These are phyloP conservation scores for Calonectria pauciramosa DNA, from an alignment of 2,329 filamentous ascomycete genomes.

Conservation along the genomic window DNA sequence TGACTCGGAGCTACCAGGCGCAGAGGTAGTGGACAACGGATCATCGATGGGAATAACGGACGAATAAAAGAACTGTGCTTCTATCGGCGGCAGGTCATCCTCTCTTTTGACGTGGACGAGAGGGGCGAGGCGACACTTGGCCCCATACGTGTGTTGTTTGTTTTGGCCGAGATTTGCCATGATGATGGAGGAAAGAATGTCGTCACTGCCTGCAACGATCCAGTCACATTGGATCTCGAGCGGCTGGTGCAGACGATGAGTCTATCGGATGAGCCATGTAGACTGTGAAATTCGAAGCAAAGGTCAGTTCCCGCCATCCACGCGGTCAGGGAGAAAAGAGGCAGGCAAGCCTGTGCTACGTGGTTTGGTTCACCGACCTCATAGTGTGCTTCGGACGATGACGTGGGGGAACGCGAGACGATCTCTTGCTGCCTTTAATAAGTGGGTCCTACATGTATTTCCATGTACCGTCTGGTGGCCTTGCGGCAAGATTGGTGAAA, in stretches of 20 bases:
- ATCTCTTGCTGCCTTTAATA: conserved; percentile 24
- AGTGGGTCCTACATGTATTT: not conserved
- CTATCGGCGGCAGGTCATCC: conserved; percentile 69
- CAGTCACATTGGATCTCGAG: conserved; percentile 32
- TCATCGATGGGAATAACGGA: conserved; percentile 89
- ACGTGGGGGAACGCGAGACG: conserved; percentile 22
- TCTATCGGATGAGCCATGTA: conserved; percentile 38
- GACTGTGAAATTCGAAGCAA: conserved; percentile 18
- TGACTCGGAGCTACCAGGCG: conserved; percentile 64
- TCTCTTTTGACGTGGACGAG: conserved; percentile 54
- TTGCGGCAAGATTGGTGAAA: not conserved
- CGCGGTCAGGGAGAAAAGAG: not conserved
- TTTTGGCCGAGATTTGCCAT: conserved; percentile 35
- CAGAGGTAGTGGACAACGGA: conserved; percentile 77
- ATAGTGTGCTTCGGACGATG: conserved; percentile 21
- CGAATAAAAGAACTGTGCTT: conserved; percentile 87
- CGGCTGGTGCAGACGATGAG: conserved; percentile 30
- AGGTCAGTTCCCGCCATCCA: conserved; percentile 20
- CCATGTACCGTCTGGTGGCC: not conserved
- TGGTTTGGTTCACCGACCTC: conserved; percentile 26
- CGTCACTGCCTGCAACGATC: conserved; percentile 25
- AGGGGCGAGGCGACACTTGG: conserved; percentile 70
- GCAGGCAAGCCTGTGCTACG: not conserved
- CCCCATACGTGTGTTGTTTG: conserved; percentile 68
- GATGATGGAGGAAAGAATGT: conserved; percentile 18